Conservation (phyloP, 805 yeast species). For the Cyberlindnera veronae region DNA sequence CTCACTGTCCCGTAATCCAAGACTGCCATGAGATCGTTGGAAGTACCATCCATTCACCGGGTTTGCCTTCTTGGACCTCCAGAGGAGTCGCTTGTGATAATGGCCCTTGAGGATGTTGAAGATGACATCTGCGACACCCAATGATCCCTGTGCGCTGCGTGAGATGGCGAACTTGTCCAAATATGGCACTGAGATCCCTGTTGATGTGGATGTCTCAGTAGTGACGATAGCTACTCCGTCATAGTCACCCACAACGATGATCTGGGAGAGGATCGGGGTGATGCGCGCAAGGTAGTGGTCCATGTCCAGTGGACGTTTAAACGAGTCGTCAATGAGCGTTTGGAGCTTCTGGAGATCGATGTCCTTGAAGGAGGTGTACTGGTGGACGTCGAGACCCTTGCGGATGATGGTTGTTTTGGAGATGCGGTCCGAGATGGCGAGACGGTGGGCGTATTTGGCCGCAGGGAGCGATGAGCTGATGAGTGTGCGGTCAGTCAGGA, state of each 20-base stretch:
- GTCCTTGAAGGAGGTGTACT: slow-evolving; percentile 14
- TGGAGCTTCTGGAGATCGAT: slow-evolving; percentile 53
- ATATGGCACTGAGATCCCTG: slow-evolving; percentile 54
- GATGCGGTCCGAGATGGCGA: slow-evolving; percentile 23
- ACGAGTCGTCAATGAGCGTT: slow-evolving; percentile 71
- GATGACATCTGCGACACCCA: slow-evolving; percentile 90
- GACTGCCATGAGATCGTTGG: slow-evolving; percentile 77
- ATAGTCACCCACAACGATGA: slow-evolving; percentile 88
- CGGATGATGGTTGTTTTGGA: slow-evolving; percentile 69
- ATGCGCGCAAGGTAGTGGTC: slow-evolving; percentile 67
- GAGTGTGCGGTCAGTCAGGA: slow-evolving; percentile 86
- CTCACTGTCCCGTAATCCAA: slow-evolving; percentile 39
- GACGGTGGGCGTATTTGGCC: slow-evolving; percentile 31
- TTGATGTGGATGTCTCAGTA: slow-evolving; percentile 49
- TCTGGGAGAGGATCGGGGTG: slow-evolving; percentile 61
- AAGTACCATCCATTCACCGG: slow-evolving; percentile 98
- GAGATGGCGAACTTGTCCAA: slow-evolving; percentile 93
- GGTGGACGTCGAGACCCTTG: slow-evolving; percentile 47
- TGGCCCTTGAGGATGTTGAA: slow-evolving; percentile 72
- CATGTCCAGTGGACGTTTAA: slow-evolving; percentile 62
- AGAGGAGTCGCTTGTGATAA: slow-evolving; percentile 63
- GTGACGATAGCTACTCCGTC: slow-evolving; percentile 95
- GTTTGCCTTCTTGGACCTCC: slow-evolving; percentile 86
- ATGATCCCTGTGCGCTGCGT: slow-evolving; percentile 78
- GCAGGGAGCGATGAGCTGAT: slow-evolving; percentile 90